Evolutionary conservation across 164 flowering plant species (phyloP), one percentile per base, ranked within the genome.

Genomic region (Euptelea pleiosperma): DNA sequence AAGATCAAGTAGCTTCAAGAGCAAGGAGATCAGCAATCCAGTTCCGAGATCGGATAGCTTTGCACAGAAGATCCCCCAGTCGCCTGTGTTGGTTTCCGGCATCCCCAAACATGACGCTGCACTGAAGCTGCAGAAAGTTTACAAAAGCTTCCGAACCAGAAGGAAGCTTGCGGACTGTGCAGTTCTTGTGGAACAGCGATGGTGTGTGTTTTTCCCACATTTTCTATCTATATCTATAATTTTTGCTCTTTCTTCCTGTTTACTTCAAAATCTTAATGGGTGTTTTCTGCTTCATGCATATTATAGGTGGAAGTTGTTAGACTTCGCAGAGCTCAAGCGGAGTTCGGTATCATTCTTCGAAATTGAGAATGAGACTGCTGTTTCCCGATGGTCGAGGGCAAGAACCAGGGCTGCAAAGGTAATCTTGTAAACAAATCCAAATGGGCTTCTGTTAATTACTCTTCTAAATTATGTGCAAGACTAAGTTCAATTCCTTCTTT

Each of bases 161-260:
- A 64, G 98, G 72, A 82, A 81, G 74, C 77, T 92, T 33, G 98
- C 98, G 6, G 98, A 92, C 66, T 92, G 96, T 70, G 98, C 98
- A 4, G 94, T 92, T 62, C 83, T 92, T 14, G 83, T 81, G 11
- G 96, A 85, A 67, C 93, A 89, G 64, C 74, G 80, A 73, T 89
- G 96, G 96, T 86, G 59, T 53, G 68, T 60, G 14, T 66, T 25
- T 16, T 60, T 45, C 44, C 52, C 31, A 8, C 6, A 15, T 22
- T 35, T 42, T 34, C 18, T 18, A 15, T 43, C n/a, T 10, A 0
- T 16, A 8, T 53, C 25, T 41, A 14, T 36, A 18, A 34, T 25
- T 42, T 2, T 7, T n/a, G n/a, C n/a, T n/a, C n/a, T n/a, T n/a
- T n/a, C n/a, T n/a, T 24, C 34, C 26, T 19, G 0, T 1, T 25